Percentiles rank a stretch among this genome's conserved stretches.
These are phyloP conservation scores for Fraxinus sp. DNA, from an alignment of 305 asterid species.

Conservation along the genomic window DNA sequence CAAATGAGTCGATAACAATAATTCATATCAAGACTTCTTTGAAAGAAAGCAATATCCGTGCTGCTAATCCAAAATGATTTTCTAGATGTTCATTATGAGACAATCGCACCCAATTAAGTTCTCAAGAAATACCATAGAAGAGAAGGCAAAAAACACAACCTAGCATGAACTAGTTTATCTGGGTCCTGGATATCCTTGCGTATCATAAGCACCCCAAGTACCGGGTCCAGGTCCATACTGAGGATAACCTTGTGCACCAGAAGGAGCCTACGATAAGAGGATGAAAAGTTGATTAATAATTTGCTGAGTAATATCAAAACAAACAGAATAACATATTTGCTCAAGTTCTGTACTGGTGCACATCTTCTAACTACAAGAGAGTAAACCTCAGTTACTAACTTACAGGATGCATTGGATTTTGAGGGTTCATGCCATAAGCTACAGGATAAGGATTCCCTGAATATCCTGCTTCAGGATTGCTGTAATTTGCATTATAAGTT, in stretches of 20 bases:
- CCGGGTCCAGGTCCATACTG: slow-evolving; percentile 73
- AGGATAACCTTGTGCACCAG: slow-evolving; percentile 74
- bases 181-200: slow-evolving; percentile 70
- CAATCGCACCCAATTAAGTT: slow-evolving; percentile 20
- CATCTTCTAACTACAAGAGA: background rate
- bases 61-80: background rate
- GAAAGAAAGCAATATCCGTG: background rate
- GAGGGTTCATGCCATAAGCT: slow-evolving; percentile 58
- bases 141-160: slow-evolving; percentile 31
- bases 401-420: slow-evolving; percentile 63
- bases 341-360: background rate
- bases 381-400: slow-evolving; percentile 28
- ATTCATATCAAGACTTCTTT: background rate
- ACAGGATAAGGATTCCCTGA: slow-evolving; percentile 41
- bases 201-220: slow-evolving; percentile 70
- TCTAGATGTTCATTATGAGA: background rate
- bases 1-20: background rate
- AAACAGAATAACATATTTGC: background rate
- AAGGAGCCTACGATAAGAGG: slow-evolving; percentile 52
- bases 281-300: slow-evolving; percentile 9
- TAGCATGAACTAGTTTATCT: slow-evolving; percentile 45
- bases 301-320: background rate
- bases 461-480: slow-evolving; percentile 37
- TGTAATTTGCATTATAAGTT: slow-evolving; percentile 42
- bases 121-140: slow-evolving; percentile 32